phyloP scores from a whole-genome alignment of 1,139 yeast species.

The Candida mesenterica region DNA sequence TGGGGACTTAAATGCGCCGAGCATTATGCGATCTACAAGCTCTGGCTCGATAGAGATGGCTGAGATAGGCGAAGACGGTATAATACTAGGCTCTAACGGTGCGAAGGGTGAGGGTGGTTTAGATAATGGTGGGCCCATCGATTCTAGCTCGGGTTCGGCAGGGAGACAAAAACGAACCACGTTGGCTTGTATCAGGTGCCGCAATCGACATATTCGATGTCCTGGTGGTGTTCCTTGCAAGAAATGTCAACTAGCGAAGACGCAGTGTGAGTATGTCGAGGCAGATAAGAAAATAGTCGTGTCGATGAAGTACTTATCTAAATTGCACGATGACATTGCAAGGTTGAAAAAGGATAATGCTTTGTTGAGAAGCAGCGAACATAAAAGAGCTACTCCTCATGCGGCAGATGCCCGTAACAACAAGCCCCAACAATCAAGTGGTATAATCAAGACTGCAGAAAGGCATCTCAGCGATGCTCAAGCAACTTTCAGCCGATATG shows the following conservation, averaged over 20 bases:
- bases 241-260: conserved; percentile 58
- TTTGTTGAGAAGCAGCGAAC: conserved; percentile 46
- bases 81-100: not conserved
- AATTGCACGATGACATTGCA: conserved; percentile 66
- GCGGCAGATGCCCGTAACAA: too few species aligned
- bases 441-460: too few species aligned
- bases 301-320: conserved; percentile 68
- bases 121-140: too few species aligned
- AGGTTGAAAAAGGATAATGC: conserved; percentile 54
- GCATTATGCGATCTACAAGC: not conserved
- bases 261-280: conserved; percentile 72
- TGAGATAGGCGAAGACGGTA: conserved; percentile 1
- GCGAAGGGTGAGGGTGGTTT: too few species aligned
- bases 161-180: conserved; percentile 29
- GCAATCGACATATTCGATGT: conserved; percentile 75
- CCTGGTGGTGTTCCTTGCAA: conserved; percentile 80
- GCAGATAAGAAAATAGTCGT: conserved; percentile 78
- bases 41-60: not conserved
- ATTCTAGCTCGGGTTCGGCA: not conserved
- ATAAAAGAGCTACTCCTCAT: too few species aligned
- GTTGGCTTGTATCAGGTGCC: conserved; percentile 64
- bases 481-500: conserved; percentile 2
- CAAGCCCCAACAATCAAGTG: too few species aligned
- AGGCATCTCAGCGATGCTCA: too few species aligned
- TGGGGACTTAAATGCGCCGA: not conserved